Base-by-base conservation (phyloP, 2,329 filamentous ascomycete genomes). In the Ceratocystis diversiconidia region DNA sequence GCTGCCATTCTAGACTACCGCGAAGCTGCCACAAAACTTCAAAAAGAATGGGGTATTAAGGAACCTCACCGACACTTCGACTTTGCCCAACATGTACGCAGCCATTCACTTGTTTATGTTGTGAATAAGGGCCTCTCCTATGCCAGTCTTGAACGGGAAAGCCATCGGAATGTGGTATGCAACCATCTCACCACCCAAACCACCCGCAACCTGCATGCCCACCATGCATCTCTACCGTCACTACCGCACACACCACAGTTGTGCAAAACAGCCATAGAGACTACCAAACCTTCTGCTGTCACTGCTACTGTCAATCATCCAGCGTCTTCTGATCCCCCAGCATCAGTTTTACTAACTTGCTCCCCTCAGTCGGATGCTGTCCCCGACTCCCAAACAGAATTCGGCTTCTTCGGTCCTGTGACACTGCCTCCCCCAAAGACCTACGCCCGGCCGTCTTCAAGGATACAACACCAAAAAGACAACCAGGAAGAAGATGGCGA, bases 21-120 rank as follows among this genome's bases (percentile, higher is more conserved):
- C 75, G 84, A 86, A 74, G 85, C 84, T 55, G 84, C 84, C 65
- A 80, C 82, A 75, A 85, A 85, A 73, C 82, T 87, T 70, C 83
- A 86, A 72, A 85, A 86, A 73, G 84, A 87, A 76, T 87, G 84
- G 84, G 80, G 84, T 74, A 76, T 85, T 69, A 77, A 79, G 71
- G 78, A 82, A 74, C 84, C 84, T 70, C 82, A 86, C 73, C 79
- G 80, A 71, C 77, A 85, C 68, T 82, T 87, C 69, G 77, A 80
- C 68, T 87, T 86, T 74, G 84, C 84, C 73, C 81, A 79, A 71
- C 80, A 86, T 75, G 83, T 87, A 74, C 80, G 84, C 74, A 81
- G 79, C 70, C 83, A 85, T 75, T 83, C 84, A 70, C 77, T 87
- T 72, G 82, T 87, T 66, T 80, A 79, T 67, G 77, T 85, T 69